A percentile compares a stretch with the other conserved stretches of the same genome.
These are phyloP conservation scores for Stachybotrys chartarum DNA, from an alignment of 2,329 filamentous ascomycete genomes.

Conservation along the genomic window DNA sequence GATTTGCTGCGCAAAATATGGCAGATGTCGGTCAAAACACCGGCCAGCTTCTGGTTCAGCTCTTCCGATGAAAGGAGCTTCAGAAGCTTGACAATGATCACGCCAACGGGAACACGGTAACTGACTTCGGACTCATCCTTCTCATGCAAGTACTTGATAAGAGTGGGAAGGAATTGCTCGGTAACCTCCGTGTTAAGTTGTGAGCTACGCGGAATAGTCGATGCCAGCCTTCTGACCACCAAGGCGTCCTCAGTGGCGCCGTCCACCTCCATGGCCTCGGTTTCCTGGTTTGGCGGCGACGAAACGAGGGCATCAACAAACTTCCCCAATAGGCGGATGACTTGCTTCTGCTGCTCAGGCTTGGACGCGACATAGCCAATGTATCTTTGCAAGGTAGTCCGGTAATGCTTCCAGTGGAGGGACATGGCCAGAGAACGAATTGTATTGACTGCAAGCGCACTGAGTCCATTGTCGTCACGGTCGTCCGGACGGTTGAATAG, in stretches of 20 bases:
- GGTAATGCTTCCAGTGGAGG: constrained; percentile 86
- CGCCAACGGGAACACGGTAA: constrained; percentile 80
- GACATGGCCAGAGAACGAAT: constrained; percentile 68
- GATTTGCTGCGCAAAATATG: constrained; percentile 87
- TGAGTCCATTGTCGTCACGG: constrained; percentile 74
- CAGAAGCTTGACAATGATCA: constrained; percentile 82
- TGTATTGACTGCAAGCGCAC: constrained; percentile 77
- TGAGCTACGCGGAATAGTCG: constrained; percentile 57
- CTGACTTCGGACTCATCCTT: constrained; percentile 95
- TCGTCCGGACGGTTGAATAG: constrained; percentile 73
- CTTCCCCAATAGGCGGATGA: constrained; percentile 73
- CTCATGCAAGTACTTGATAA: constrained; percentile 81
- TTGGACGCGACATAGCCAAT: constrained; percentile 75
- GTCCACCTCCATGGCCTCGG: constrained; percentile 37
- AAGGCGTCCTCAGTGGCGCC: constrained; percentile 15
- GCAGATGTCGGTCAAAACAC: constrained; percentile 84
- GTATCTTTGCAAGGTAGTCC: constrained; percentile 76
- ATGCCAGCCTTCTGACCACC: constrained; percentile 43
- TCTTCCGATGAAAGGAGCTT: constrained; percentile 69
- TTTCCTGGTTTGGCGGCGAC: constrained; percentile 37
- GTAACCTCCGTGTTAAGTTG: constrained; percentile 68
- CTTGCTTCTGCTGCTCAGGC: constrained; percentile 76
- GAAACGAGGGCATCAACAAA: constrained; percentile 69
- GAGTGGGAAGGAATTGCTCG: constrained; percentile 67
- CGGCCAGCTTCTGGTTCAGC: constrained; percentile 67